Evolutionary conservation across 768 basidiomycete species (phyloP), one percentile per base, ranked within the genome.

Genomic region (Sarcomyxa edulis): DNA sequence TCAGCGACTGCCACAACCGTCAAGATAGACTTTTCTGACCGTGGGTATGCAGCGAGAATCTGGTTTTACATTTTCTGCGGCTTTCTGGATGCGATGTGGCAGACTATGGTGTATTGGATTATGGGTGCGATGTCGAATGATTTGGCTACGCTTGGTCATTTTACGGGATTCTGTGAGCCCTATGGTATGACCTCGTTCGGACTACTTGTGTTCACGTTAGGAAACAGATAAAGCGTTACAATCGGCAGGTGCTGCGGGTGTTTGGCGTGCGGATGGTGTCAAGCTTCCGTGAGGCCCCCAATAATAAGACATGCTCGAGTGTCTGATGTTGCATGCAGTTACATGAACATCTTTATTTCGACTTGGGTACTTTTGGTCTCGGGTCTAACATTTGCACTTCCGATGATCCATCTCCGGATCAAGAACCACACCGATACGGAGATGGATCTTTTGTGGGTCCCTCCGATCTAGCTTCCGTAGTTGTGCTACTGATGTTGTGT

Each of bases 121-220:
- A 81, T 87, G 74, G 87, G 87, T 27, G 81, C 84, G 9, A 85
- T 92, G 81, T 85, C 84, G 15, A 89, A 90, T 48, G 79, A 89
- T 55, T 77, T 84, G 6, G 74, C 71, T 2, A 87, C 86, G 54
- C 74, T 91, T 15, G 87, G 87, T 0, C 73, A 87, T 53, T 82
- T 91, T 50, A 66, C 80, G 11, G 89, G 88, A 28, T 85, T 91
- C 51, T 90, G 86, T 89, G 53, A 49, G 83, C 71, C 7, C 20
- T 34, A 3, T 20, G 22, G 7, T 21, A 7, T 23, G 6, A 11
- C 28, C 24, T 36, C 18, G n/a, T 34, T 3, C 14, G 5, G 14
- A 19, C 25, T 6, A 23, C 12, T 19, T 27, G 16, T 19, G n/a
- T 40, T 45, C 19, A 38, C 31, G 4, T 10, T 38, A 22, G 28